These are phyloP conservation scores for Fusarium praegraminearum DNA, from an alignment of 2,329 filamentous ascomycete species.

Conservation along the genomic window DNA sequence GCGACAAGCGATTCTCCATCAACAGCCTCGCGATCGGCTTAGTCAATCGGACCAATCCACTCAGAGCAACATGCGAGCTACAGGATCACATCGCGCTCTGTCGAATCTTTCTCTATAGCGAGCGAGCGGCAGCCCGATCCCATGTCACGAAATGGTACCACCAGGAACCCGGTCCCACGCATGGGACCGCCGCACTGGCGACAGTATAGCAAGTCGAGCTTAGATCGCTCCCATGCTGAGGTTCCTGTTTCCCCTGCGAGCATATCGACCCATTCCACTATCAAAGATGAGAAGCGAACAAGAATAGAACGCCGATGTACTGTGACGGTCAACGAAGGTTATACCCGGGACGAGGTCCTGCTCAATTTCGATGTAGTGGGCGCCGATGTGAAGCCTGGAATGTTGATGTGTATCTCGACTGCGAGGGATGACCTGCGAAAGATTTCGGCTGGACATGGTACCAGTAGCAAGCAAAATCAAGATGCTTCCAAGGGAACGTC, in stretches of 20 bases:
- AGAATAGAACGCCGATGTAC: slow-evolving; percentile 63
- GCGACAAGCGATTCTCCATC: slow-evolving; percentile 20
- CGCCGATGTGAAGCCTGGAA: slow-evolving; percentile 71
- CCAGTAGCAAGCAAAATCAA: slow-evolving; percentile 50
- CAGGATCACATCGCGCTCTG: slow-evolving; percentile 30
- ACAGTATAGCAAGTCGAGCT: slow-evolving; percentile 61
- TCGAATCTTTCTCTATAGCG: slow-evolving; percentile 38
- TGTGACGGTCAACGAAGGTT: slow-evolving; percentile 76
- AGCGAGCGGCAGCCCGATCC: slow-evolving; percentile 39
- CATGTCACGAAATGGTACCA: slow-evolving; percentile 49
- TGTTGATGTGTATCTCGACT: slow-evolving; percentile 78
- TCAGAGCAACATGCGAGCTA: slow-evolving; percentile 42
- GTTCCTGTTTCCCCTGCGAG: slow-evolving; percentile 62
- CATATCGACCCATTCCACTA: slow-evolving; percentile 63
- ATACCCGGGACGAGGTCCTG: slow-evolving; percentile 82
- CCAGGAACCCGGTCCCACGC: slow-evolving; percentile 53
- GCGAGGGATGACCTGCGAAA: slow-evolving; percentile 64
- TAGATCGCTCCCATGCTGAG: slow-evolving; percentile 58
- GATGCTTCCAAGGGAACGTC: slow-evolving; percentile 45
- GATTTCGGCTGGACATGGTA: slow-evolving; percentile 46
- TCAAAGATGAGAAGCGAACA: slow-evolving; percentile 51
- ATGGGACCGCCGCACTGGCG: slow-evolving; percentile 64
- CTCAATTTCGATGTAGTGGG: slow-evolving; percentile 80
- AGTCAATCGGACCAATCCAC: slow-evolving; percentile 23
- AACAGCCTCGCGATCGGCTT: slow-evolving; percentile 19